Evolutionary conservation across 169 alveolate species (phyloP), one percentile per base, ranked within the genome.

Genomic region (Plasmodium gonderi): DNA sequence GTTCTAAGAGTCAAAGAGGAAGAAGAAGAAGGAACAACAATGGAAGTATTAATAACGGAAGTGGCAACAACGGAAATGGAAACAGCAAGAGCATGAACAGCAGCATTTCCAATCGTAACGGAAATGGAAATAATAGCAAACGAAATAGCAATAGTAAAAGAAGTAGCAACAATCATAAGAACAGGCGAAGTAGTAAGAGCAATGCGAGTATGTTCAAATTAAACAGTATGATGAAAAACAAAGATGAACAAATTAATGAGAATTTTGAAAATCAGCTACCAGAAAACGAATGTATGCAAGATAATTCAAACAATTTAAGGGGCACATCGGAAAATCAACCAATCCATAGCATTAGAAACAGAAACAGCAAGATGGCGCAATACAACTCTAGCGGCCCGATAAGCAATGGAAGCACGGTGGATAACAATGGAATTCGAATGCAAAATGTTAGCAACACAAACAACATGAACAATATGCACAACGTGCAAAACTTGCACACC

Each of bases 231-330:
- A 85, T 75, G 20, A 85, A 85, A 51, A 75, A 45, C 49, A 54
- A 60, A 26, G 87, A 85, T 6, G 45, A 36, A 3, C 64, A 85
- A n/a, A 72, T 49, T 42, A 75, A 54, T 75, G 92, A 85, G 31
- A 47, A 38, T 11, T 74, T 75, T 42, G 92, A 85, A 14, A 74
- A 64, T 38, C 5, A 11, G 23, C 42, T 49, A 29, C 72, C 8
- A 7, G 79, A 29, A 2, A 51, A 49, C 8, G 80, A 87, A 2
- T 36, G 38, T 47, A 38, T 60, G 44, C 67, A 87, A 36, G 79
- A 38, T 1, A 87, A 87, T 33, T 14, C 79, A 36, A 87, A 76
- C 33, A 36, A 31, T 49, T 11, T 81, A 4, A 76, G 87, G 68
- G 87, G 60, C 42, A 51, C 42, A 23, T 0, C 79, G 51, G 87